Base-by-base conservation (phyloP, 371 early-diverging fungal genomes). In the Haplosporangium sp. region DNA sequence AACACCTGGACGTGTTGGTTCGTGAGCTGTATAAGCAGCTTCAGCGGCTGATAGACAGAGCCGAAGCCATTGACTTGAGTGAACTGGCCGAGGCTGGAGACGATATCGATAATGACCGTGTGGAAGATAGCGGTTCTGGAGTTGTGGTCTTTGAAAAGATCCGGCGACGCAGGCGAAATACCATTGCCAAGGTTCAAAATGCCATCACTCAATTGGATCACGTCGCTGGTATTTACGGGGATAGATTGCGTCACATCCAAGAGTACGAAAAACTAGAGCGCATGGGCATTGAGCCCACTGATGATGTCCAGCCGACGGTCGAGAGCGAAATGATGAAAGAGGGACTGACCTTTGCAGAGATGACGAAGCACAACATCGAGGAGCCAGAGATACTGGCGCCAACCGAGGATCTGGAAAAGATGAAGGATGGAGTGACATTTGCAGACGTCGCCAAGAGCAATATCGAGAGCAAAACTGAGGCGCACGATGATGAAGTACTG, bases 251-350 rank as follows among this genome's bases (percentile, higher is more conserved):
- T 6, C 53, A 52, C 6, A 62, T 65, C 55, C 56, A 69, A 40
- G 54, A 54, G 4, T 66, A 52, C 47, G 69, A 75, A 14, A 56
- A 62, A 23, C 14, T 75, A 40, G 62, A 76, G 45, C 59, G 58
- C 23, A 29, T 62, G 14, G 75, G 75, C 13, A 29, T 68, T 6
- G 74, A 59, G 59, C 74, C 74, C 14, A 59, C 18, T 16, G 74
- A 74, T 51, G 40, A 60, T n/a, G 60, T 64, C 52, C 40, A 61
- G 16, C 75, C 75, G 14, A 69, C 75, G 20, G 53, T 59, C 43
- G 76, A 75, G 21, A 61, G 65, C 41, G 67, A 70, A 53, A 70
- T 62, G 76, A 75, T 75, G 70, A 70, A 75, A 52, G 50, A 53
- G 3, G 76, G 70, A 11, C 37, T 70, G 38, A 58, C 76, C 4